Base-by-base conservation (phyloP, 768 basidiomycete genomes). In the Panellus pusillus region DNA sequence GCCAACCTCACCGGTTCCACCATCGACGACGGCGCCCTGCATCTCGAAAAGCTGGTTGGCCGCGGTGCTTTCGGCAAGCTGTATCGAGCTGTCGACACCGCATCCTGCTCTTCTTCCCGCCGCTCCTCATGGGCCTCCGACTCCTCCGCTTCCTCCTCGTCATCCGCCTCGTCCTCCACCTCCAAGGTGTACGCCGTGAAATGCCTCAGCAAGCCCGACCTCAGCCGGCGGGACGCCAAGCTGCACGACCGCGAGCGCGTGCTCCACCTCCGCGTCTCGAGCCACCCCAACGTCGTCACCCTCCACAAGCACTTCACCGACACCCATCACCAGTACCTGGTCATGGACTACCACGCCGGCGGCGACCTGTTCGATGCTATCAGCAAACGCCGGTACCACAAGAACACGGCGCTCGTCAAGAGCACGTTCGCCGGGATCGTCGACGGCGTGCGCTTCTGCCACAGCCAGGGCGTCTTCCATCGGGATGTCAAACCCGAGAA, bases 401-500 rank as follows among this genome's bases (percentile, higher is more conserved):
- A 73, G 29, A 70, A 81, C 47, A 75, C 81, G 61, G 57, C 63
- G 6, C 71, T 80, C 55, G 81, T 84, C 65, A 74, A 69, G 48
- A 57, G 66, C 31, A 74, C 79, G 20, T 83, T 82, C 65, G 47
- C 79, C 9, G 76, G 82, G 56, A 74, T 86, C 46, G 58, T 85
- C 45, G 79, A 82, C 49, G 78, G 81, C 6, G 74, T 86, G 43
- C 71, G 77, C 39, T 74, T 79, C 63, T 81, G 79, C 60, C 83
- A 86, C 60, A 51, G 61, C 32, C 68, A 68, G 46, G 79, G 79
- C 12, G 76, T 85, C 57, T 82, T 65, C 31, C 45, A 47, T 27
- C 45, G 45, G 9, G 45, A 47, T 17, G 11, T 47, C 7, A 47
- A 47, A 17, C 83, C 82, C 0, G 84, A 83, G 62, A 82, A 76